phyloP scores from a whole-genome alignment of 2,329 filamentous ascomycete genomes.

The Botryotinia globosa region DNA sequence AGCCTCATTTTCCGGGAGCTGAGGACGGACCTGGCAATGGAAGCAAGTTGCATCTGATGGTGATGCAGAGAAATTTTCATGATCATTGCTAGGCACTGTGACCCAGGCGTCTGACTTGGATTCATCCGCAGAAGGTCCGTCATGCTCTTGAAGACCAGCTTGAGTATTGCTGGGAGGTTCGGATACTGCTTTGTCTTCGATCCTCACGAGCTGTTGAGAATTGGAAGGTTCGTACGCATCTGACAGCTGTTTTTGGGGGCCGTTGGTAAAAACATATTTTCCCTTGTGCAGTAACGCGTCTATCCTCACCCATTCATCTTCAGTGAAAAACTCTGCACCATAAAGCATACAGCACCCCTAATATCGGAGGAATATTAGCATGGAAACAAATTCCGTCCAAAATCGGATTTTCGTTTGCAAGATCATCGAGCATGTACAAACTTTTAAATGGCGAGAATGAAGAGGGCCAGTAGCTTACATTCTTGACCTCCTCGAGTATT shows the following conservation, averaged over 20 bases:
- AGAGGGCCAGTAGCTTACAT: background rate
- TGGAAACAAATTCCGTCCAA: background rate
- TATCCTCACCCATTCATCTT: conserved; percentile 36
- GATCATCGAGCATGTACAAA: background rate
- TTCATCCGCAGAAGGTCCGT: background rate
- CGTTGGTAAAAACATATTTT: conserved; percentile 33
- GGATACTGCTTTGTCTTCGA: background rate
- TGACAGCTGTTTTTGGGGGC: conserved; percentile 18
- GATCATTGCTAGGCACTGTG: background rate
- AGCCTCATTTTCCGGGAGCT: background rate
- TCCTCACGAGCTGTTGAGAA: no score
- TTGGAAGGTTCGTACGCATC: background rate
- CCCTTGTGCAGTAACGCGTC: conserved; percentile 36
- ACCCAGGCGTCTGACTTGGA: background rate
- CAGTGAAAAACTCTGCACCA: conserved; percentile 35
- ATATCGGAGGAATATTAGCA: background rate
- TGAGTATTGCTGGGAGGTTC: background rate
- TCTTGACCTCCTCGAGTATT: background rate
- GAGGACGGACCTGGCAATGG: background rate
- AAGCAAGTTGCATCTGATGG: background rate
- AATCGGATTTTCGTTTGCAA: background rate
- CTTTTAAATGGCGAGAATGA: background rate
- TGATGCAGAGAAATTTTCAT: background rate
- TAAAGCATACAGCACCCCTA: conserved; percentile 31
- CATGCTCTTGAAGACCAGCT: background rate